Conservation (phyloP, 257 asterid species). For the Fraxinus anomala region DNA sequence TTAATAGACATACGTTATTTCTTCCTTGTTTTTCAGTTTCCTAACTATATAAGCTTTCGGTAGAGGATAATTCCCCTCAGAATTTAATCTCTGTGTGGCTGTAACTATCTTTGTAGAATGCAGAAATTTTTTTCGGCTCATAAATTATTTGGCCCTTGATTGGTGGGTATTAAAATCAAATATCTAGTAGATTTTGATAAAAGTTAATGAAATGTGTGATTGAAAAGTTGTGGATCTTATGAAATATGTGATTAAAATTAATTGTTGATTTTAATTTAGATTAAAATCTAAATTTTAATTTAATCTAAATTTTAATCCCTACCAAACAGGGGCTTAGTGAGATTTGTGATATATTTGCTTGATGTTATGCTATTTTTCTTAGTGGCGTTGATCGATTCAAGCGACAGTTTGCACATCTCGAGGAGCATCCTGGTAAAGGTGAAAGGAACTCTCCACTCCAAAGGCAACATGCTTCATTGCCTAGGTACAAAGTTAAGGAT, state of each 20-base stretch:
- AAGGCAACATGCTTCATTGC: conserved; percentile 88
- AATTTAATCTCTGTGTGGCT: not conserved
- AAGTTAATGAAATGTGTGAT: too few relatives aligned
- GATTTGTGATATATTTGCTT: conserved; percentile 25
- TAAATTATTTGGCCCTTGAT: not conserved
- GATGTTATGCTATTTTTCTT: conserved; percentile 24
- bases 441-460: conserved; percentile 71
- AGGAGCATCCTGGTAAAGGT: conserved; percentile 82
- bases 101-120: not conserved
- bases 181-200: too few relatives aligned
- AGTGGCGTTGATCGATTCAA: conserved; percentile 98
- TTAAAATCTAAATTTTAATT: too few relatives aligned
- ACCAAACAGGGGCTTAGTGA: not conserved
- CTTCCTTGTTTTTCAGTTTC: not conserved
- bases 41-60: not conserved
- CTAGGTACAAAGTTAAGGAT: conserved; percentile 58
- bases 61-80: not conserved
- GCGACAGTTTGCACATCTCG: conserved; percentile 95
- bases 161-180: too few relatives aligned
- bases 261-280: too few relatives aligned
- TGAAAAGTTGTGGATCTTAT: too few relatives aligned
- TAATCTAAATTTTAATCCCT: too few relatives aligned
- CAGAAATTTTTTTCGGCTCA: not conserved
- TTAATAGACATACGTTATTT: not conserved
- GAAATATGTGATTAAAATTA: too few relatives aligned